Evolutionary conservation across 176 grass and related monocot species (phyloP), one percentile per base, ranked within the genome.

Genomic region (Dendrocalamus sinicus): DNA sequence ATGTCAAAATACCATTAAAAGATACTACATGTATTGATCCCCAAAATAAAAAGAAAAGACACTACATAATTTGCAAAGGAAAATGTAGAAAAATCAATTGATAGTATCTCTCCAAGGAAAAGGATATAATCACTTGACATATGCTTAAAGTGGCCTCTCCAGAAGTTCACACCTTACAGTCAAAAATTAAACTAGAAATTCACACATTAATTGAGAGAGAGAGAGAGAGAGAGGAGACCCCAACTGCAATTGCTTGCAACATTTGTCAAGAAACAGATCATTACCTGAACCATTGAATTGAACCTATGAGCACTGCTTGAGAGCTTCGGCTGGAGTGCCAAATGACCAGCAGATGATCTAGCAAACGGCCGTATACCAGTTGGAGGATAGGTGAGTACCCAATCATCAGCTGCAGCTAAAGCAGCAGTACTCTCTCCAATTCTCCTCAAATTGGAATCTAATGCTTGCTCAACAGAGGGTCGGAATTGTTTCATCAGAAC

Each of bases 281-380:
- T 86, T 79, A 98, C 96, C 96, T 98, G 93, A 88, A 95, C 93
- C 96, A 98, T 98, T 35, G 88, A 95, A 87, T 91, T 92, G 70
- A 98, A 98, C 61, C 86, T 75, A 71, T 98, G 93, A 77, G 93
- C 93, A 73, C 93, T 98, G 90, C 52, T 98, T 58, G 96, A 96
- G 63, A 99, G 93, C 81, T 96, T 99, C 1, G 93, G 90, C 50
- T 95, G 96, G 64, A 94, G 30, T 62, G 83, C 70, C 26, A 86
- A 47, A 86, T 82, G 80, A 76, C 85, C 54, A 53, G 68, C 54
- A 81, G 95, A 95, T 78, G 86, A 52, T 88, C 91, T 95, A 89
- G 58, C 22, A 70, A 88, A 91, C 57, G 83, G 68, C 2, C 88
- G 88, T 81, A 91, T 66, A 81, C 83, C 86, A 75, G 91, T 78